Evolutionary conservation across 2,329 filamentous ascomycete species (phyloP), one percentile per base, ranked within the genome.

Genomic region (Sporothrix protearum): DNA sequence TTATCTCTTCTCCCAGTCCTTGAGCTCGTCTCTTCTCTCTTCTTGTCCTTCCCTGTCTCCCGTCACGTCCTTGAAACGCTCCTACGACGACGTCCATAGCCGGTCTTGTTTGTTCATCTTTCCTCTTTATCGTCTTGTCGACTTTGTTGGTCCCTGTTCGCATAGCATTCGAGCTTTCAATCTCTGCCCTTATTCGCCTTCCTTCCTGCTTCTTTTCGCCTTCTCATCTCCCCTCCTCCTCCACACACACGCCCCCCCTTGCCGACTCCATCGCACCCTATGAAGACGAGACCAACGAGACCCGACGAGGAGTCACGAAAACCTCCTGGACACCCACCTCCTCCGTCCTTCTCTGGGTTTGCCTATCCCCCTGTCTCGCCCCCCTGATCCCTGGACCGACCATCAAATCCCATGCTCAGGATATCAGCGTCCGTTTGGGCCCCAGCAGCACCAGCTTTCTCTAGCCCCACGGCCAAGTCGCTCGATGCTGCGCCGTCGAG

Each of bases 381-480:
- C 55, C 69, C 70, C 51, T 61, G 28, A 4, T 47, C 63, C 59
- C 42, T 30, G 28, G 42, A n/a, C 63, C 57, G 39, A 1, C 61
- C 28, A 47, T 57, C 70, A 67, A 30, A 64, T 51, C 69, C 69
- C 68, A 59, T 66, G 67, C 67, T 47, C 47, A 64, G 57, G 28
- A 55, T 63, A 57, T 25, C 70, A 45, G 45, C 39, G 45, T 69
- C 49, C 30, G 67, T 53, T 25, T 64, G 59, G 59, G 59, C 36
- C 59, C 33, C 36, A 64, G 42, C 68, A 51, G n/a, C 39, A 53
- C 7, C 63, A 39, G 10, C 36, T 64, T 64, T 19, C 69, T 30
- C 22, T 63, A 39, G 67, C 71, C 36, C 71, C 69, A 30, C 71
- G 66, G 71, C 63, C 55, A 63, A 66, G 74, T 64, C 74, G 63